Conservation (phyloP, 768 basidiomycete species). For the Calocybe cyanea region DNA sequence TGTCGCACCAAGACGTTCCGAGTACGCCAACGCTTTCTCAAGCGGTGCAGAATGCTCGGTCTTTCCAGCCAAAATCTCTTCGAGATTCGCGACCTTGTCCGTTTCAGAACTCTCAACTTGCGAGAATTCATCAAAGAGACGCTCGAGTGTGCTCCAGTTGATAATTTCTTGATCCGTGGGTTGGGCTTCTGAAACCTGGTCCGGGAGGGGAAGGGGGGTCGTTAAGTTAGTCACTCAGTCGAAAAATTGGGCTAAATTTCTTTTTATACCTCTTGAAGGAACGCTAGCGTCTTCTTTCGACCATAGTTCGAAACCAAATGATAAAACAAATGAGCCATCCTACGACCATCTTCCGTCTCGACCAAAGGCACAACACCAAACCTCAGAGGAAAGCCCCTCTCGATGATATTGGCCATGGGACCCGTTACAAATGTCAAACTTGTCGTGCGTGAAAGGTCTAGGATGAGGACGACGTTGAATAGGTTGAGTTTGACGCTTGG, state of each 20-base stretch:
- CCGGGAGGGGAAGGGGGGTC: too few species aligned
- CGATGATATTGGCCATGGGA: constrained; percentile 66
- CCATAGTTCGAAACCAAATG: constrained; percentile 65
- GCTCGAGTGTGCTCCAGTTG: constrained; percentile 38
- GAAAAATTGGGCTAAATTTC: too few species aligned
- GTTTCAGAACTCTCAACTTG: constrained; percentile 21
- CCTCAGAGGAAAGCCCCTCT: constrained; percentile 69
- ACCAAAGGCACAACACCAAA: constrained; percentile 83
- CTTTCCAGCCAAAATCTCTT: constrained; percentile 34
- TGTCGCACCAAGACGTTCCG: constrained; percentile 53
- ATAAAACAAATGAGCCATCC: constrained; percentile 70
- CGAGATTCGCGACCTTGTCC: constrained; percentile 28
- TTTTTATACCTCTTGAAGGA: constrained; percentile 51
- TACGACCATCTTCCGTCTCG: constrained; percentile 45
- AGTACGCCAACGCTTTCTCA: constrained; percentile 49
- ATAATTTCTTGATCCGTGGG: constrained; percentile 24
- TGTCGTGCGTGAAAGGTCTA: constrained; percentile 70
- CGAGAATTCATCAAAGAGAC: constrained; percentile 35
- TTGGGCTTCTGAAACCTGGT: constrained; percentile 37
- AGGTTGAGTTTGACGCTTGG: constrained; percentile 73
- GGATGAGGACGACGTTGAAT: constrained; percentile 75
- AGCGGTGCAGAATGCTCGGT: constrained; percentile 28
- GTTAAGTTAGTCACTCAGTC: too few species aligned
- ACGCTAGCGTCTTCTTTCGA: constrained; percentile 54
- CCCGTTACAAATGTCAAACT: constrained; percentile 61